A percentile compares a stretch with the other conserved stretches of the same genome.
Evolutionary conservation across 176 grass and related monocot species (phyloP).

Genomic region (Puccinellia tenuiflora): DNA sequence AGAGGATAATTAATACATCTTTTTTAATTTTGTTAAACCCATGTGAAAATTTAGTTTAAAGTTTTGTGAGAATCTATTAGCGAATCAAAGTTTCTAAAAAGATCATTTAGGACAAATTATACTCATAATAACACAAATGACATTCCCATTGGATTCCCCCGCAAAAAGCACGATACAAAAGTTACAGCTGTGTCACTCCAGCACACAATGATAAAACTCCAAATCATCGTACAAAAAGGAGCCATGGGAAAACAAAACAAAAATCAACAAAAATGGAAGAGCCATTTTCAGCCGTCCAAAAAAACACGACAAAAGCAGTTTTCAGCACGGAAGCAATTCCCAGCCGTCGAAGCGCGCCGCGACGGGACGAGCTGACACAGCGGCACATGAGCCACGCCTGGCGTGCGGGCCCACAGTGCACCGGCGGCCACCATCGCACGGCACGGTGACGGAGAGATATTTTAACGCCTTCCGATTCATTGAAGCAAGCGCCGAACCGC

Average conservation of each 20-base stretch:
- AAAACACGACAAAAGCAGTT: background rate
- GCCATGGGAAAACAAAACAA: background rate
- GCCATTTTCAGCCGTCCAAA: conserved; percentile 6
- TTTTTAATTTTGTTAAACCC: too few species aligned
- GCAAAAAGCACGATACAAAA: too few species aligned
- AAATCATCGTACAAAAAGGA: background rate
- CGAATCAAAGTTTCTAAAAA: too few species aligned
- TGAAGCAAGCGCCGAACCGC: conserved; percentile 1
- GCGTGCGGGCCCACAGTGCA: conserved; percentile 13
- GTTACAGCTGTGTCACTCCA: background rate
- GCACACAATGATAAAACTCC: background rate
- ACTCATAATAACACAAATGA: too few species aligned
- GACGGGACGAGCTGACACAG: background rate
- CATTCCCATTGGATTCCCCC: too few species aligned
- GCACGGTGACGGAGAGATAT: conserved; percentile 23
- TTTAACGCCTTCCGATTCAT: conserved; percentile 5
- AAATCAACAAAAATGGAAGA: background rate
- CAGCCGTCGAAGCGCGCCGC: conserved; percentile 26
- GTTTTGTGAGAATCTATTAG: too few species aligned
- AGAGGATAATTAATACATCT: too few species aligned
- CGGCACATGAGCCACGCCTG: conserved; percentile 26
- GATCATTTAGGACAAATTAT: too few species aligned
- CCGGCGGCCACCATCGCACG: background rate
- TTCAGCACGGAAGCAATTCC: background rate
- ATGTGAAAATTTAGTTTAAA: too few species aligned